Evolutionary conservation across 345 rosid genomes (phyloP).

Genomic region (Eucalyptus regnans): DNA sequence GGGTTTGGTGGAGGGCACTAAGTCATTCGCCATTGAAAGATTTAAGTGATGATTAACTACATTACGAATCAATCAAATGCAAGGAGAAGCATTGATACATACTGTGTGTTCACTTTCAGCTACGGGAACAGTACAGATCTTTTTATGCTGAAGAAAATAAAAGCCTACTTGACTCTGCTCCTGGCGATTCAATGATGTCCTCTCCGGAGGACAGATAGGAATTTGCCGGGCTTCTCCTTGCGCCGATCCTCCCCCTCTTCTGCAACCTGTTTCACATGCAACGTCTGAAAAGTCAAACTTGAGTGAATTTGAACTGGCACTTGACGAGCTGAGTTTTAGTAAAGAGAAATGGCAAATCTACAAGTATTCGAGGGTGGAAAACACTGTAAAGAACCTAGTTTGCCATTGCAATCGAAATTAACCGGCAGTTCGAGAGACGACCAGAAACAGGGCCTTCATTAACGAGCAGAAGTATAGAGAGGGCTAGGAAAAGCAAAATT

Average conservation of each 20-base stretch:
- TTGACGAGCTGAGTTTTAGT: not conserved
- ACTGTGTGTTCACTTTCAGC: not conserved
- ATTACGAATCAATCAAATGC: not conserved
- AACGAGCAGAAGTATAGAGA: not conserved
- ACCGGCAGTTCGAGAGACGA: not conserved
- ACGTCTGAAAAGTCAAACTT: not conserved
- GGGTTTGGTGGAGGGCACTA: not conserved
- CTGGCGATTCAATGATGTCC: slow-evolving; percentile 36
- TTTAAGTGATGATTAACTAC: not conserved
- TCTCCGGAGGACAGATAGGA: slow-evolving; percentile 64
- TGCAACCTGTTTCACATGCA: slow-evolving; percentile 37
- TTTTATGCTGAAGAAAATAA: not conserved
- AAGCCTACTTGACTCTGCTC: not conserved
- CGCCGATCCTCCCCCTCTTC: slow-evolving; percentile 49
- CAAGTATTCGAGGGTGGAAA: not conserved
- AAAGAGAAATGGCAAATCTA: not conserved
- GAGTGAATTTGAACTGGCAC: not conserved
- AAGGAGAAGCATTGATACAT: not conserved
- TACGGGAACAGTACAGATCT: not conserved
- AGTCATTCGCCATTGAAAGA: not conserved
- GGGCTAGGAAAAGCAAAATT: not conserved
- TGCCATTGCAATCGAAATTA: not conserved
- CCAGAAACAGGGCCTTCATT: not conserved
- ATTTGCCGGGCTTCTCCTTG: slow-evolving; percentile 65
- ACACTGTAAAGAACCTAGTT: not conserved